Evolutionary conservation across 805 yeast genomes (phyloP).

Genomic region (Saccharomycopsis lassenensis): DNA sequence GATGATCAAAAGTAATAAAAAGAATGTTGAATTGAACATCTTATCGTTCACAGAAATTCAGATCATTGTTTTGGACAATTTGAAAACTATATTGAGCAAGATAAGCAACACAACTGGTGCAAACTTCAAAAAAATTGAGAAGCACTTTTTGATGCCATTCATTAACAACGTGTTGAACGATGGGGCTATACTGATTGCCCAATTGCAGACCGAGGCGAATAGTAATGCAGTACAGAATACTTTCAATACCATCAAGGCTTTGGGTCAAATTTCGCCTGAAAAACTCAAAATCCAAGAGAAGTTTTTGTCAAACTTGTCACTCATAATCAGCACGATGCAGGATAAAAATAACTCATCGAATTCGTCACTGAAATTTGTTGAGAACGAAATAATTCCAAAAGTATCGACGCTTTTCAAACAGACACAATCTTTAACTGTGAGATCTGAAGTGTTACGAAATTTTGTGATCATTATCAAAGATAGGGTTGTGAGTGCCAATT

Average conservation of each 20-base stretch:
- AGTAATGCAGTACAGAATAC: conserved; percentile 16
- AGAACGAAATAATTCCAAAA: conserved; percentile 65
- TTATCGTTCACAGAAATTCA: conserved; percentile 23
- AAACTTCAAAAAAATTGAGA: conserved; percentile 18
- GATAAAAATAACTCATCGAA: conserved; percentile 20
- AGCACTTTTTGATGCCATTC: conserved; percentile 25
- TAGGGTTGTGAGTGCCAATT: conserved; percentile 57
- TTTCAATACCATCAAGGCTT: conserved; percentile 13
- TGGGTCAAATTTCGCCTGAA: conserved; percentile 19
- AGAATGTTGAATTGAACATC: conserved; percentile 24
- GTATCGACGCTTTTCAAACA: conserved; percentile 66
- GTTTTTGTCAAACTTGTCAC: conserved; percentile 22
- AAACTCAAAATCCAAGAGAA: conserved; percentile 26
- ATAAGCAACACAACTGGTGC: conserved; percentile 23
- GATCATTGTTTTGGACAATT: conserved; percentile 23
- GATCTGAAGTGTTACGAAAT: conserved; percentile 52
- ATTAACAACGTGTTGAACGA: conserved; percentile 23
- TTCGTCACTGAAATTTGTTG: conserved; percentile 29
- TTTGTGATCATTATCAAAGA: conserved; percentile 46
- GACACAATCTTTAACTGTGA: conserved; percentile 75
- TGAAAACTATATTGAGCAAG: conserved; percentile 22
- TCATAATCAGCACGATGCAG: conserved; percentile 36
- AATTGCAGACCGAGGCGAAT: conserved; percentile 17
- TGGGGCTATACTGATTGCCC: conserved; percentile 17
- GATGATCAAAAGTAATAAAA: conserved; percentile 12